Base-by-base conservation (phyloP, 148 eudicot genomes). In the Cornus suecica region DNA sequence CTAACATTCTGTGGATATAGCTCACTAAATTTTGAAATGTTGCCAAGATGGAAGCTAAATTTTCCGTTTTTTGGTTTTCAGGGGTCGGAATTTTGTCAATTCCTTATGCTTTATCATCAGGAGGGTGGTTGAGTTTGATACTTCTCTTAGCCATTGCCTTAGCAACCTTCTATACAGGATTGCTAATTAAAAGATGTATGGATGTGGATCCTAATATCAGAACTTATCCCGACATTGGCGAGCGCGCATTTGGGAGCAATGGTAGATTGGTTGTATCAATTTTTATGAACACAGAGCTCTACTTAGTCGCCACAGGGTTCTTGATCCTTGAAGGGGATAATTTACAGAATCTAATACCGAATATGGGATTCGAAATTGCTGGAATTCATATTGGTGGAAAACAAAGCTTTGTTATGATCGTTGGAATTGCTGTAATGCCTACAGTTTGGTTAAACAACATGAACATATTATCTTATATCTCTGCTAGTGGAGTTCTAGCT, bases 301-400 rank as follows among this genome's bases (percentile, higher is more conserved):
- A 84, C 72, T 58, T 89, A 32, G 85, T 84, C 0, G 85, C 82
- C 4, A 84, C 80, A 2, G 85, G 85, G 27, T 85, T 86, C 78
- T 65, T 89, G 56, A 87, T 89, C 26, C 69, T 89, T 0, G 92
- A 84, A 72, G 92, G 88, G 0, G 90, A 89, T 28, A 89, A 85
- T 75, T 42, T 89, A 24, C 52, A 72, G 1, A 81, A 78, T 31
- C 22, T 89, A 73, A 76, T 89, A 2, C 88, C 90, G 27, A 28
- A 77, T 61, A 45, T 37, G 73, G 71, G 58, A 18, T 34, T 74
- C 10, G 66, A 68, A 9, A 56, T 85, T 63, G 22, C 15, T 69
- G 81, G 83, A 1, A 2, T 70, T 6, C 54, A 10, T 6, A 25
- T 85, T 51, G 75, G 72, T 1, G 88, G 81, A 61, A 79, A 22